phyloP scores from a whole-genome alignment of 345 rosid species.

The Combretum micranthum region DNA sequence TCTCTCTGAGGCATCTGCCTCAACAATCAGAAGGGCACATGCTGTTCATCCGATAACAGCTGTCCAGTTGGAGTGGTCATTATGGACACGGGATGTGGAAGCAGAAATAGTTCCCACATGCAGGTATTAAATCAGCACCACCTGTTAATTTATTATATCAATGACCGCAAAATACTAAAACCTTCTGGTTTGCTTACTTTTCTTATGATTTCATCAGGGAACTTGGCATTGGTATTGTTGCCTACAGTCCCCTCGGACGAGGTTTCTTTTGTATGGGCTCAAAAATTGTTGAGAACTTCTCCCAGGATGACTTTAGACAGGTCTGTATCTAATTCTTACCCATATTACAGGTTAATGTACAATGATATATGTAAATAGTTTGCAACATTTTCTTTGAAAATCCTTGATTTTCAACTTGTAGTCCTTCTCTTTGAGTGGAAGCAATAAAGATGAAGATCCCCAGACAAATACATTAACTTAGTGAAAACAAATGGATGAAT shows the following conservation, averaged over 20 bases:
- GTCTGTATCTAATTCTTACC: constrained; percentile 10
- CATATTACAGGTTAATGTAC: neutral
- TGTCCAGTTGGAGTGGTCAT: constrained; percentile 71
- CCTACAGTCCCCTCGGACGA: constrained; percentile 61
- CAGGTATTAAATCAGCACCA: constrained; percentile 3
- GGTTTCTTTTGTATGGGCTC: constrained; percentile 61
- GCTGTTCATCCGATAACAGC: constrained; percentile 72
- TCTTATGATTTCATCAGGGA: constrained; percentile 32
- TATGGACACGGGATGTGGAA: constrained; percentile 78
- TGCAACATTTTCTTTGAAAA: no score
- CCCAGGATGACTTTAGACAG: constrained; percentile 37
- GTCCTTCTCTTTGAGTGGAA: no score
- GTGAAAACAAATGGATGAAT: no score
- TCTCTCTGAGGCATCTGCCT: constrained; percentile 70
- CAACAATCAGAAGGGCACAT: constrained; percentile 76
- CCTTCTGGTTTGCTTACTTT: neutral
- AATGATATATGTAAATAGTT: no score
- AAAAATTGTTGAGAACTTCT: constrained; percentile 35
- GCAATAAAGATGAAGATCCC: no score
- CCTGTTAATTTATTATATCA: neutral
- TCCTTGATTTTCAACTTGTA: no score
- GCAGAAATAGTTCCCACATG: constrained; percentile 48
- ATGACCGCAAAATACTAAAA: neutral
- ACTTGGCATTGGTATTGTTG: constrained; percentile 70
- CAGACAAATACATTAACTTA: no score